These are phyloP conservation scores for Aspergillus novofumigatus DNA, from an alignment of 2,329 filamentous ascomycete species.

Conservation along the genomic window DNA sequence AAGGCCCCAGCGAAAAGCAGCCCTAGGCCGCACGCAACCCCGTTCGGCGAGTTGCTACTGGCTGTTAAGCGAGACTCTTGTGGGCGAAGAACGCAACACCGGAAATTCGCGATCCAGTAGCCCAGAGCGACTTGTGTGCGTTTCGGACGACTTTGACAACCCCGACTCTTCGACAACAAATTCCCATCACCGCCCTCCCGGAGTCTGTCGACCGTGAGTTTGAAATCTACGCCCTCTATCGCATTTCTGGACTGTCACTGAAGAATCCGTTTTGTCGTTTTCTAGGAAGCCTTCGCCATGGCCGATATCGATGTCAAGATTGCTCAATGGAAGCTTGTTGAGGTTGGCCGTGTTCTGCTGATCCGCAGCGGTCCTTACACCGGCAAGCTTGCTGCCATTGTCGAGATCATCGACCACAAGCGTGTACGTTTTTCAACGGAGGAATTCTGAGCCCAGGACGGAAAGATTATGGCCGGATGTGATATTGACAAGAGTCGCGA, in stretches of 20 bases:
- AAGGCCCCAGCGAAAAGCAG: slow-evolving; percentile 20
- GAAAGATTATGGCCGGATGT: slow-evolving; percentile 2
- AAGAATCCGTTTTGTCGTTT: slow-evolving; percentile 18
- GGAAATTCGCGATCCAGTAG: slow-evolving; percentile 35
- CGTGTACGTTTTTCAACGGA: slow-evolving; percentile 67
- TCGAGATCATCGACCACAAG: slow-evolving; percentile 99
- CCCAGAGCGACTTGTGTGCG: slow-evolving; percentile 28
- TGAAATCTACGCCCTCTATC: slow-evolving; percentile 11
- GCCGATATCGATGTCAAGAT: slow-evolving; percentile 76
- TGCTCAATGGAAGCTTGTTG: slow-evolving; percentile 90
- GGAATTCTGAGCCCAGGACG: slow-evolving; percentile 6
- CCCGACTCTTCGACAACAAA: slow-evolving; percentile 40
- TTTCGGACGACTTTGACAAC: slow-evolving; percentile 35
- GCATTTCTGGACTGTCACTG: slow-evolving; percentile 18
- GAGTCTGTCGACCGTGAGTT: slow-evolving; percentile 42
- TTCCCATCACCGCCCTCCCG: slow-evolving; percentile 31
- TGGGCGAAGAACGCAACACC: slow-evolving; percentile 31
- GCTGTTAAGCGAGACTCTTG: slow-evolving; percentile 41
- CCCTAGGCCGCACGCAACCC: slow-evolving; percentile 32
- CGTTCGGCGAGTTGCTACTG: slow-evolving; percentile 24
- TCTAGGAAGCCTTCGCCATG: slow-evolving; percentile 66
- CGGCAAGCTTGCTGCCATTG: slow-evolving; percentile 87
- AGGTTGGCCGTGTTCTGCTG: slow-evolving; percentile 96
- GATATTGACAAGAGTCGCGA: slow-evolving; percentile 19
- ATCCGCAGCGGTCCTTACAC: slow-evolving; percentile 76